Evolutionary conservation across 2,329 filamentous ascomycete species (phyloP), one percentile per base, ranked within the genome.

Genomic region (Epichloe gansuensis): DNA sequence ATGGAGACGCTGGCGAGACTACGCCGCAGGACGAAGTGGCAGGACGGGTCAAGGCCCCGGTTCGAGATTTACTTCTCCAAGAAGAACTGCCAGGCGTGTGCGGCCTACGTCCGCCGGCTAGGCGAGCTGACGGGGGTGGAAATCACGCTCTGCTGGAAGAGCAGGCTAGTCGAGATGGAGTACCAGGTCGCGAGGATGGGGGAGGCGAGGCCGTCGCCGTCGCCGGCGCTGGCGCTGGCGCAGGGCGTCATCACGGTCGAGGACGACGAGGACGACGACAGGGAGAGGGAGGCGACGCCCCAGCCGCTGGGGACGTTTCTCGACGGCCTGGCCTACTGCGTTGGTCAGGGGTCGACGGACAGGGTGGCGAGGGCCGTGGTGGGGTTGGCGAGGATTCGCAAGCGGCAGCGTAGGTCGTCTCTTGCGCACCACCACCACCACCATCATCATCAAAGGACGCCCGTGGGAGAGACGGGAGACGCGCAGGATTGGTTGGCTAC

Each of bases 31-130:
- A 59, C 48, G 5, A 34, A 51, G 1, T 67, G 61, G 62, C 55
- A 56, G 2, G 59, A 65, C 41, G 64, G 61, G 8, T 54, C 58
- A 0, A 55, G 54, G 2, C 66, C 65, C 0, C 27, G 50, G 0
- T 61, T 70, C 21, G 66, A 69, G 34, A 59, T 70, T 0, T 66
- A 64, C 54, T 67, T 69, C 9, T 69, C 67, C 1, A 54, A 67
- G 3, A 64, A 60, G 39, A 61, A 64, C n/a, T 70, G 67, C 45
- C 5, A 2, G 0, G 53, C 54, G 0, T 70, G 67, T 51, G 56
- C 54, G 0, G 36, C n/a, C 2, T 60, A 68, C 5, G 58, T 65
- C 1, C 27, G 40, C 2, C 54, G 47, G 5, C 59, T 70, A 0
- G 52, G 60, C 17, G 52, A 54, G 3, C 50, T 58, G 0, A 68